Percentiles rank a stretch among this genome's conserved stretches.
These are phyloP conservation scores for Colletotrichum plurivorum DNA, from an alignment of 2,329 filamentous ascomycete genomes.

Conservation along the genomic window DNA sequence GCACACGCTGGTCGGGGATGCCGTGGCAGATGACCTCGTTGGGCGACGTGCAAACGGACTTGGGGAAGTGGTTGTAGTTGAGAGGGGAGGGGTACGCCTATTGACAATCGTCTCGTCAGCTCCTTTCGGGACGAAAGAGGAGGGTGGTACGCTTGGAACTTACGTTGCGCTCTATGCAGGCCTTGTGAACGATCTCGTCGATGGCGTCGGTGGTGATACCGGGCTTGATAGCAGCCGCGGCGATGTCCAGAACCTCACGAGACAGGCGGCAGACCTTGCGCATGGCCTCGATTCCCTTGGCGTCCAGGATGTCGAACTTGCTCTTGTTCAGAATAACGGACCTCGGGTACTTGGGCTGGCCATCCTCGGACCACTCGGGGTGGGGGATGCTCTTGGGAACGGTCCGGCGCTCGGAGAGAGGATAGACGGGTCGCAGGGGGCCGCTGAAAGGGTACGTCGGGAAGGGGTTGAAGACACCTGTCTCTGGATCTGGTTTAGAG, in stretches of 20 bases:
- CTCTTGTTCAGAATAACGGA: slow-evolving; percentile 75
- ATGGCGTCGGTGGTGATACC: slow-evolving; percentile 97
- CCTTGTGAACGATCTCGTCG: slow-evolving; percentile 94
- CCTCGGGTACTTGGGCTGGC: slow-evolving; percentile 76
- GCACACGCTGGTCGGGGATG: slow-evolving; percentile 90
- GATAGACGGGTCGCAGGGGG: slow-evolving; percentile 86
- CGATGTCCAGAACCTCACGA: slow-evolving; percentile 93
- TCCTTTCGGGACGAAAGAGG: not conserved
- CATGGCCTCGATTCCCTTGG: slow-evolving; percentile 88
- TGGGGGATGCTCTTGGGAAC: slow-evolving; percentile 85
- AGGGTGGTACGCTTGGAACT: slow-evolving; percentile 50
- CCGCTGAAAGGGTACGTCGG: slow-evolving; percentile 89
- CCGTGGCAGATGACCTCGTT: slow-evolving; percentile 99
- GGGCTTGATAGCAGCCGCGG: slow-evolving; percentile 85
- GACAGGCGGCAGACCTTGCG: slow-evolving; percentile 90
- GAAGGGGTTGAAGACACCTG: slow-evolving; percentile 92
- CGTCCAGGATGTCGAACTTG: slow-evolving; percentile 86
- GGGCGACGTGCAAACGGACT: slow-evolving; percentile 95
- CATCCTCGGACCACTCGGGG: slow-evolving; percentile 91
- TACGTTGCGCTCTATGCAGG: slow-evolving; percentile 92
- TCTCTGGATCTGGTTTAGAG: slow-evolving; percentile 93
- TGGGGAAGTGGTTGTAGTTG: slow-evolving; percentile 97
- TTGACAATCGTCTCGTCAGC: slow-evolving; percentile 7
- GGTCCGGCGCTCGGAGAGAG: slow-evolving; percentile 78
- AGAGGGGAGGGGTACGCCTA: slow-evolving; percentile 95